phyloP scores from a whole-genome alignment of 768 basidiomycete genomes.

The Cystobasidiopsis lactophilus region DNA sequence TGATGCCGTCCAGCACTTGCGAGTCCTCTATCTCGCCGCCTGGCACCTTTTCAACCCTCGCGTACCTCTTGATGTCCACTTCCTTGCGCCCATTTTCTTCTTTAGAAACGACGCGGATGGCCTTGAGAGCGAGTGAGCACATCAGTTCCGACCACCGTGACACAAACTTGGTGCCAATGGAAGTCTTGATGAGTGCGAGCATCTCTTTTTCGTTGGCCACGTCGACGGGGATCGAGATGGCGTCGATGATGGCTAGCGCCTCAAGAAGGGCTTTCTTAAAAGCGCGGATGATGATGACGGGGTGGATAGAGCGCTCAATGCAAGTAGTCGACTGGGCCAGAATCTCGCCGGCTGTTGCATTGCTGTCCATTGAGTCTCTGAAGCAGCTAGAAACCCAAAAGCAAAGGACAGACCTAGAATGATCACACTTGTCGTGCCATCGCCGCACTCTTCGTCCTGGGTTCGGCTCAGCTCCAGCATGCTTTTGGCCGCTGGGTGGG shows the following conservation, averaged over 20 bases:
- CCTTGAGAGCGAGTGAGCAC: conserved; percentile 82
- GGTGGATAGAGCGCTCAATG: conserved; percentile 91
- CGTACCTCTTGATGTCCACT: conserved; percentile 95
- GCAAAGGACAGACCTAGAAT: conserved; percentile 53
- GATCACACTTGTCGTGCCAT: conserved; percentile 95
- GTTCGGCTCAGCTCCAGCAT: conserved; percentile 98
- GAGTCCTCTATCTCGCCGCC: conserved; percentile 94
- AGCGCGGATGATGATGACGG: conserved; percentile 93
- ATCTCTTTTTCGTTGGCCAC: conserved; percentile 65
- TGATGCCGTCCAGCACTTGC: conserved; percentile 63
- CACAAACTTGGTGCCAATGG: conserved; percentile 95
- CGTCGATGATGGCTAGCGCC: conserved; percentile 66
- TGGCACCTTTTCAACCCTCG: conserved; percentile 87
- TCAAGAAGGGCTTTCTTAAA: conserved; percentile 91
- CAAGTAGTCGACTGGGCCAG: conserved; percentile 82
- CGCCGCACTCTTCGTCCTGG: conserved; percentile 96
- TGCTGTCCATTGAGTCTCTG: not conserved
- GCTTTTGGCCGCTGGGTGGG: conserved; percentile 95
- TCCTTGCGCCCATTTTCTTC: conserved; percentile 42
- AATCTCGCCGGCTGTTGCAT: conserved; percentile 62
- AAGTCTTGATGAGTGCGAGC: conserved; percentile 91
- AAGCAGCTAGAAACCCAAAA: no score
- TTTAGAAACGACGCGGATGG: conserved; percentile 60
- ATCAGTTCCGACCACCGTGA: conserved; percentile 91
- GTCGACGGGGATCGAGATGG: conserved; percentile 76